Evolutionary conservation across 305 asterid species (phyloP), one percentile per base, ranked within the genome.

Genomic region (Salvia sclarea): DNA sequence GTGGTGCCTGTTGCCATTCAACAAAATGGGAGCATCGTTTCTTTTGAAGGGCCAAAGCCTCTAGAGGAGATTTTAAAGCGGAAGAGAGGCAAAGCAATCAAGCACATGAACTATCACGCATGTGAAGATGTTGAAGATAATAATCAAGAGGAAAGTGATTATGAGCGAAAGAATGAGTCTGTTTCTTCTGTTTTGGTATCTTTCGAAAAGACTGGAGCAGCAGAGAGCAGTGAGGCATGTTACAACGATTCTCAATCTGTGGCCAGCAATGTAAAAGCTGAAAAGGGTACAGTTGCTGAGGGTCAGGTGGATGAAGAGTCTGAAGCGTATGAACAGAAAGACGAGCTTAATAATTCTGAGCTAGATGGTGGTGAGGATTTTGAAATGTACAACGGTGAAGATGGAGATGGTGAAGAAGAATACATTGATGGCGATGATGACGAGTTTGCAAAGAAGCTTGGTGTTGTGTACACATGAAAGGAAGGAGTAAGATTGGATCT

Each of bases 41-140:
- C 88, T 9, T 86, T 86, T 70, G 88, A 86, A 53, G 90, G 90
- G 68, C 93, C 88, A 43, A 86, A 69, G 88, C 85, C 90, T 18
- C 78, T 86, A 24, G 68, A 81, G 38, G 90, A 84, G 81, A 86
- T 86, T 66, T 59, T 84, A 75, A 86, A 82, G 84, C 83, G 82
- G 57, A 86, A 84, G 82, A 82, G 76, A 76, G 67, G 83, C 37
- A 83, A 69, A 59, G 64, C 33, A 8, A 48, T 17, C 17, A 28
- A 22, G 33, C 12, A 7, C 11, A 20, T 50, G 67, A 47, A 66
- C 44, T 58, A 57, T 10, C 61, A 70, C 1, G 10, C n/a, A 4
- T 41, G 16, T 50, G 73, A 54, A 44, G 73, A 37, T 64, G 56
- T 41, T 56, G 80, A 70, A 61, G 38, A 44, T 10, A 11, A 54